Conservation (phyloP, 2,329 filamentous ascomycete genomes). For the Monosporascus cannonballus region DNA sequence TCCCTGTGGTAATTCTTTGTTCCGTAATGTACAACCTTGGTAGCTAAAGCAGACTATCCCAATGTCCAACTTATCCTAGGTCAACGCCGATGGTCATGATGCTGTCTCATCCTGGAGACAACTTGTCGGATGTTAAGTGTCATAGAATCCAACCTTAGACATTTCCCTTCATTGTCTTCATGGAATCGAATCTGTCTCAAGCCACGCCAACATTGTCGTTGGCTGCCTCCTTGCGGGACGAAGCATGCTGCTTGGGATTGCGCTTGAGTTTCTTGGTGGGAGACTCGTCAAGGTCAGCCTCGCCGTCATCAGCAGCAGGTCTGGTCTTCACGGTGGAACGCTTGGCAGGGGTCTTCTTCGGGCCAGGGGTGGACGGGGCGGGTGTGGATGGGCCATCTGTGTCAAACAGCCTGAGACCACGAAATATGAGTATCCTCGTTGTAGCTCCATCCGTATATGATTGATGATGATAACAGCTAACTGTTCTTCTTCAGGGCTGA, state of each 20-base stretch:
- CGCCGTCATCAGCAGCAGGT: conserved; percentile 1
- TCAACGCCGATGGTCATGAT: background rate
- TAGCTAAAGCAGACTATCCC: background rate
- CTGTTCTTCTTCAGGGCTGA: too few relatives aligned
- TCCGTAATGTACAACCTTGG: background rate
- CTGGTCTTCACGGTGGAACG: conserved; percentile 4
- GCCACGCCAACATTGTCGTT: conserved; percentile 7
- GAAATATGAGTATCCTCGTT: too few relatives aligned
- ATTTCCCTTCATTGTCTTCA: conserved; percentile 1
- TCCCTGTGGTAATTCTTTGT: background rate
- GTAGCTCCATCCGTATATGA: too few relatives aligned
- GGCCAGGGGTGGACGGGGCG: background rate
- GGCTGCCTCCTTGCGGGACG: background rate
- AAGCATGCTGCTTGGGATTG: conserved; percentile 3
- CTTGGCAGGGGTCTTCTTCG: conserved; percentile 4
- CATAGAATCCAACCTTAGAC: background rate
- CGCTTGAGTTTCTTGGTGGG: conserved; percentile 12
- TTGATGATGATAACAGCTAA: too few relatives aligned
- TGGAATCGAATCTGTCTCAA: conserved; percentile 2
- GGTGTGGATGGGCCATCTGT: background rate
- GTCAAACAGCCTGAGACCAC: too few relatives aligned
- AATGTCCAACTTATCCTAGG: background rate
- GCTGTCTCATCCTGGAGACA: background rate
- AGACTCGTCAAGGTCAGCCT: conserved; percentile 2
- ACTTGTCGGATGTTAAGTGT: background rate